Evolutionary conservation across 2,329 filamentous ascomycete genomes (phyloP).

Genomic region (Sporothrix protearum): DNA sequence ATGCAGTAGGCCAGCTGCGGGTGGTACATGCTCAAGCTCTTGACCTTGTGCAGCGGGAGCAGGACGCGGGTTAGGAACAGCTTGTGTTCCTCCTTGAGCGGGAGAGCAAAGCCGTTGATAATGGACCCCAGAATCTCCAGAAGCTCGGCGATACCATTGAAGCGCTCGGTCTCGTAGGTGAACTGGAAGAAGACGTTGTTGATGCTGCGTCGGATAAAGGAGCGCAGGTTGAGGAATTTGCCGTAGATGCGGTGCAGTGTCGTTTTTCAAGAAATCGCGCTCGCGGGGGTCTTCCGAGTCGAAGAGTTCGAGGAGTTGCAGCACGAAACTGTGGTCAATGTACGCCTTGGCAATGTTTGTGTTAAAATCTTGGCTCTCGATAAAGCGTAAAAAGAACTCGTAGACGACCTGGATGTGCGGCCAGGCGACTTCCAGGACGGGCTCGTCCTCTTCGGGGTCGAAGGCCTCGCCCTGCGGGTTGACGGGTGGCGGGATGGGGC

Average conservation of each 20-base stretch:
- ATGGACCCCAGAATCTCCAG: constrained; percentile 97
- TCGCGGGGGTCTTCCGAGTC: constrained; percentile 97
- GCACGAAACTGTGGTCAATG: constrained; percentile 96
- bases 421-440: constrained; percentile 96
- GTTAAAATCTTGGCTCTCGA: constrained; percentile 99
- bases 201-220: constrained; percentile 95
- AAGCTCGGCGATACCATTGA: constrained; percentile 96
- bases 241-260: constrained; percentile 97
- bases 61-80: constrained; percentile 91
- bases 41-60: constrained; percentile 93
- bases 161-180: constrained; percentile 95
- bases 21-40: constrained; percentile 99
- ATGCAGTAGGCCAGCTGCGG: constrained; percentile 98
- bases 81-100: constrained; percentile 97
- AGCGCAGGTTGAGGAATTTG: constrained; percentile 96
- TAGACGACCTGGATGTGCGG: constrained; percentile 99
- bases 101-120: constrained; percentile 96
- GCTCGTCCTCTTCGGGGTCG: constrained; percentile 97
- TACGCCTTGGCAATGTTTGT: constrained; percentile 99
- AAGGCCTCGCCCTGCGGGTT: constrained; percentile 98
- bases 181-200: constrained; percentile 99
- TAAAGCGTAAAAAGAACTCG: constrained; percentile 98
- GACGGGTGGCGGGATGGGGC: constrained; percentile 93
- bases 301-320: constrained; percentile 94
- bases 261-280: constrained; percentile 93